Conservation (phyloP, 345 rosid species). For the Adansonia digitata region DNA sequence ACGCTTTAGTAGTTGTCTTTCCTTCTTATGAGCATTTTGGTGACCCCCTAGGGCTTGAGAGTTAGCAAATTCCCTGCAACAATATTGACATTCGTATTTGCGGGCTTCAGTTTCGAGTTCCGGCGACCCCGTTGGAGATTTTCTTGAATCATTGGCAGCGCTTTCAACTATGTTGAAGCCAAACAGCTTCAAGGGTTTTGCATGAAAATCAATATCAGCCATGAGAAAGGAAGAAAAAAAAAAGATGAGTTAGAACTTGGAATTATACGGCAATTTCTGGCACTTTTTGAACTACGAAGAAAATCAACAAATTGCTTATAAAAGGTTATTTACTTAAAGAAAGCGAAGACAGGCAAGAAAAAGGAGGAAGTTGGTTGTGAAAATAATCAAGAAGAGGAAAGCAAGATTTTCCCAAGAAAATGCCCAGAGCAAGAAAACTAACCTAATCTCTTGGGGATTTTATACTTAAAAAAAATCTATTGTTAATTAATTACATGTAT, state of each 20-base stretch:
- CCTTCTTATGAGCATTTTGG: constrained; percentile 98
- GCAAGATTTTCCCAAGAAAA: constrained; percentile 25
- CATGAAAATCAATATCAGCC: constrained; percentile 28
- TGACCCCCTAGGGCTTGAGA: constrained; percentile 98
- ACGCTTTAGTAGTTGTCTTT: constrained; percentile 74
- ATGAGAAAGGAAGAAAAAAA: constrained; percentile 11
- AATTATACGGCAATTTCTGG: neutral
- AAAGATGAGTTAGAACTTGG: neutral
- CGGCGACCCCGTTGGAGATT: constrained; percentile 19
- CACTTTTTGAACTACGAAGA: too few species aligned
- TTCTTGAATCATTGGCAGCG: constrained; percentile 1
- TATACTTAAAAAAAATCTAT: neutral
- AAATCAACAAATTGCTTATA: neutral
- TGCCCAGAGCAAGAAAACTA: constrained; percentile 27
- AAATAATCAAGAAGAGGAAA: constrained; percentile 13
- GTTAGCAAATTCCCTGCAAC: constrained; percentile 83
- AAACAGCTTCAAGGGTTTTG: constrained; percentile 47
- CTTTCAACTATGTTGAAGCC: constrained; percentile 53
- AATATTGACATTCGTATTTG: constrained; percentile 91
- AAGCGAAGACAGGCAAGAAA: constrained; percentile 20
- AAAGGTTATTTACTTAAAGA: neutral
- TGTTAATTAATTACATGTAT: neutral
- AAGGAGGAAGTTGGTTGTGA: constrained; percentile 33
- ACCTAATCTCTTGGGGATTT: neutral
- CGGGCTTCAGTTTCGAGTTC: constrained; percentile 32